Evolutionary conservation across 768 basidiomycete genomes (phyloP).

Genomic region (Suillus alpinus): DNA sequence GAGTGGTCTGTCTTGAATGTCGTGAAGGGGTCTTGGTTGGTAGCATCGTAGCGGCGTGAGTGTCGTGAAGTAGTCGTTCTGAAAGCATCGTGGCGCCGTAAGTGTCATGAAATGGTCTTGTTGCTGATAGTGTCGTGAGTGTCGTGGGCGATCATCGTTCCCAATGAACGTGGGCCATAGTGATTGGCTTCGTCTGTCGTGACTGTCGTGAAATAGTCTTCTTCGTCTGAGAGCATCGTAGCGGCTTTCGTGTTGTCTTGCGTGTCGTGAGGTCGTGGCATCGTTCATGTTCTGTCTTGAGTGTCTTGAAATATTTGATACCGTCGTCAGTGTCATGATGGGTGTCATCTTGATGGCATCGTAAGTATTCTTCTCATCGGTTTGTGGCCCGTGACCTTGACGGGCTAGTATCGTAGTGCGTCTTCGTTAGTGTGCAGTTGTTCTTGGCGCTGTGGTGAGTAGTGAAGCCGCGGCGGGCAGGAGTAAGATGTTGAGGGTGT

Average conservation of each 20-base stretch:
- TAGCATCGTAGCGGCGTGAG: not conserved
- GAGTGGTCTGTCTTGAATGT: too few species aligned
- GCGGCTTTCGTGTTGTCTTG: too few species aligned
- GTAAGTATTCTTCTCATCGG: not conserved
- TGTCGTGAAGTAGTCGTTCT: not conserved
- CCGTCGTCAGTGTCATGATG: not conserved
- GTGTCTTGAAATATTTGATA: not conserved
- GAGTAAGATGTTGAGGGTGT: not conserved
- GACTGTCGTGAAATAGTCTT: not conserved
- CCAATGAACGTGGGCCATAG: not conserved
- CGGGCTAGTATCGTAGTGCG: not conserved
- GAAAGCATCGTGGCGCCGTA: not conserved
- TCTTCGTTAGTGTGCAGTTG: not conserved
- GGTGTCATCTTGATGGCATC: not conserved
- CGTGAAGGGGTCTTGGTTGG: not conserved
- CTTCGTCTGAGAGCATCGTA: too few species aligned
- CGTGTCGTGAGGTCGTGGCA: not conserved
- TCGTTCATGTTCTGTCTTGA: not conserved
- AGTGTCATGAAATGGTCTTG: not conserved
- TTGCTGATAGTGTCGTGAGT: not conserved
- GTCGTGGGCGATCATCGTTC: too few species aligned
- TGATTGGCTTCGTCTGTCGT: not conserved
- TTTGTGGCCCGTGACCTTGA: not conserved
- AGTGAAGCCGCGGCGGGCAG: not conserved
- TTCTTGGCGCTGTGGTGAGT: not conserved